Conservation (phyloP, 1,284 basidiomycete species). For the Malassezia pachydermatis region DNA sequence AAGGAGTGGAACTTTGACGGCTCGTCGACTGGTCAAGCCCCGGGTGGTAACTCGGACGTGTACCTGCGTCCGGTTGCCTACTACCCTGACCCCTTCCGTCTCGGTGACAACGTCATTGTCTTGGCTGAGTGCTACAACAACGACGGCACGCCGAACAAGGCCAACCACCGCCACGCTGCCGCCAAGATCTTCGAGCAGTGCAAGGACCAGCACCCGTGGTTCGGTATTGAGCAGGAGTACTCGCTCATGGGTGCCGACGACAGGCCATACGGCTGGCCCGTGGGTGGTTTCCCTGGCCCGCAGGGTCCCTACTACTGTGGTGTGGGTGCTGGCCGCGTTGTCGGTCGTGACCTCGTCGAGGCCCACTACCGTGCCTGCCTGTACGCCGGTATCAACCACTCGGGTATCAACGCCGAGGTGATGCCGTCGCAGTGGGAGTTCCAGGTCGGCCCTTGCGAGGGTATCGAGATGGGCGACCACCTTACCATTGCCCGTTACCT, state of each 20-base stretch:
- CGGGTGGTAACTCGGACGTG: conserved; percentile 90
- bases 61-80: conserved; percentile 93
- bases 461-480: conserved; percentile 93
- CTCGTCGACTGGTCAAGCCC: conserved; percentile 53
- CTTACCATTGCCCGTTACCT: conserved; percentile 46
- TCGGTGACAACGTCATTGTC: conserved; percentile 58
- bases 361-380: conserved; percentile 95
- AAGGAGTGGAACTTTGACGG: conserved; percentile 99
- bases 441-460: conserved; percentile 96
- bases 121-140: conserved; percentile 90
- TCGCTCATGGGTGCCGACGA: conserved; percentile 92
- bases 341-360: conserved; percentile 96
- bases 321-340: conserved; percentile 96
- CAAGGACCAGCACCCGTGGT: conserved; percentile 64
- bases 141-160: conserved; percentile 94
- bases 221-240: conserved; percentile 98
- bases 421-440: conserved; percentile 99
- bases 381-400: conserved; percentile 94
- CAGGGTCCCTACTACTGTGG: conserved; percentile 99
- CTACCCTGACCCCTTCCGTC: conserved; percentile 99
- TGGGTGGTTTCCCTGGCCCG: conserved; percentile 90
- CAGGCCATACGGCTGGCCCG: conserved; percentile 80
- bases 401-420: conserved; percentile 98
- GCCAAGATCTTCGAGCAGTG: conserved; percentile 44
- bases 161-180: conserved; percentile 60